Evolutionary conservation across 306 rosid species (phyloP).

Genomic region (Fragaria ananassa): DNA sequence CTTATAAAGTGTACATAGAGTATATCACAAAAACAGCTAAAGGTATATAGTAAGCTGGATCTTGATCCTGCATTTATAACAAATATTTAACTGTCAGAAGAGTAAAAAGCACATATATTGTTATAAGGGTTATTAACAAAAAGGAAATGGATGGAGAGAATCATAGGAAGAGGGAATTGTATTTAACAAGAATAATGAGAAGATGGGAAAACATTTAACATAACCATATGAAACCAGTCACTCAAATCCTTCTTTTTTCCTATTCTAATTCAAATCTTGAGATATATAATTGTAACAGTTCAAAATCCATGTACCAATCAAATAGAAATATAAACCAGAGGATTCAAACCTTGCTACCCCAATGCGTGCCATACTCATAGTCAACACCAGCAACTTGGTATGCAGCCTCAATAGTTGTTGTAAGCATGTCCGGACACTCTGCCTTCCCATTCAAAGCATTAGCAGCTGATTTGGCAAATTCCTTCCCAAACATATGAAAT

Average conservation of each 20-base stretch:
- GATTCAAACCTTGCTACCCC: constrained; percentile 55
- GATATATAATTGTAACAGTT: background rate
- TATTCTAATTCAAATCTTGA: background rate
- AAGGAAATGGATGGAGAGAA: background rate
- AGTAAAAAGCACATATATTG: background rate
- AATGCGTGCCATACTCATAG: constrained; percentile 50
- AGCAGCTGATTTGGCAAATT: constrained; percentile 32
- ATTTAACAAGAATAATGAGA: background rate
- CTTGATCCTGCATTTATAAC: constrained; percentile 32
- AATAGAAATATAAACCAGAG: background rate
- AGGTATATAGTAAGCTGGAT: constrained; percentile 29
- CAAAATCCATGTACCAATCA: background rate
- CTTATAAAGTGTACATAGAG: constrained; percentile 28
- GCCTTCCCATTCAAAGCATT: constrained; percentile 34
- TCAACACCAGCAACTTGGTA: constrained; percentile 36
- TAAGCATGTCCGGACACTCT: background rate
- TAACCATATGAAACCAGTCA: background rate
- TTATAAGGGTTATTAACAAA: no score
- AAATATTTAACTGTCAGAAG: background rate
- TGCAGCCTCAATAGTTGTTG: constrained; percentile 38
- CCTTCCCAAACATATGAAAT: constrained; percentile 38
- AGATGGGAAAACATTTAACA: background rate
- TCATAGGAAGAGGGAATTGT: background rate
- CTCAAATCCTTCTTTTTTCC: background rate
- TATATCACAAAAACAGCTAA: constrained; percentile 23